Evolutionary conservation across 257 asterid species (phyloP).

Genomic region (Fraxinus americana): DNA sequence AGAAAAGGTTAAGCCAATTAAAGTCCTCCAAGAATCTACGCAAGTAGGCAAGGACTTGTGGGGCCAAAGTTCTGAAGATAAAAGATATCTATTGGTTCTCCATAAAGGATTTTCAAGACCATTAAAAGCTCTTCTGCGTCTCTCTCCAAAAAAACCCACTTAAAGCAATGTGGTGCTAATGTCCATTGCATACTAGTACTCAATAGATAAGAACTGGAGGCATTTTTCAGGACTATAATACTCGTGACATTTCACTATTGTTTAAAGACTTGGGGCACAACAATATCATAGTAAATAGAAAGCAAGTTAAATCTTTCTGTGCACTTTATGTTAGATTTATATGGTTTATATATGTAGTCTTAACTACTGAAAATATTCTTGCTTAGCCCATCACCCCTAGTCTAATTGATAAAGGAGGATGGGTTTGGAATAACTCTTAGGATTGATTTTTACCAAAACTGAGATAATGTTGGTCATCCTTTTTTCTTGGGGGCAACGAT

Average conservation of each 20-base stretch:
- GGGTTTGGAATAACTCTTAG: neutral
- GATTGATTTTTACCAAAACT: neutral
- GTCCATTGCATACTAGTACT: neutral
- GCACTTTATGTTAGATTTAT: constrained; percentile 3
- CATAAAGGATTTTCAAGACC: neutral
- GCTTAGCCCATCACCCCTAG: neutral
- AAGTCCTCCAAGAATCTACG: neutral
- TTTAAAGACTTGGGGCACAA: neutral
- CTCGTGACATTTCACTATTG: neutral
- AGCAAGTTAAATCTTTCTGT: constrained; percentile 6
- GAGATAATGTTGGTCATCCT: constrained; percentile 8
- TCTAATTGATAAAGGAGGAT: constrained; percentile 14
- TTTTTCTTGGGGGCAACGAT: constrained; percentile 2
- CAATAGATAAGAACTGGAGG: neutral
- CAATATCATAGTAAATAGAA: constrained; percentile 12
- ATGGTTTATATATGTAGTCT: neutral
- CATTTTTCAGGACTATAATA: neutral
- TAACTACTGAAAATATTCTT: constrained; percentile 9
- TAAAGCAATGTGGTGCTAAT: neutral
- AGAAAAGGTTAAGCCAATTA: neutral
- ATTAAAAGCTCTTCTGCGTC: neutral
- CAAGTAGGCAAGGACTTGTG: neutral
- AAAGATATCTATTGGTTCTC: neutral
- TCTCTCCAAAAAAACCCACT: neutral
- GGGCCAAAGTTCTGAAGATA: neutral